A percentile compares a stretch with the other conserved stretches of the same genome.
These are phyloP conservation scores for Fremontodendron californicum DNA, from an alignment of 345 rosid species.

Conservation along the genomic window DNA sequence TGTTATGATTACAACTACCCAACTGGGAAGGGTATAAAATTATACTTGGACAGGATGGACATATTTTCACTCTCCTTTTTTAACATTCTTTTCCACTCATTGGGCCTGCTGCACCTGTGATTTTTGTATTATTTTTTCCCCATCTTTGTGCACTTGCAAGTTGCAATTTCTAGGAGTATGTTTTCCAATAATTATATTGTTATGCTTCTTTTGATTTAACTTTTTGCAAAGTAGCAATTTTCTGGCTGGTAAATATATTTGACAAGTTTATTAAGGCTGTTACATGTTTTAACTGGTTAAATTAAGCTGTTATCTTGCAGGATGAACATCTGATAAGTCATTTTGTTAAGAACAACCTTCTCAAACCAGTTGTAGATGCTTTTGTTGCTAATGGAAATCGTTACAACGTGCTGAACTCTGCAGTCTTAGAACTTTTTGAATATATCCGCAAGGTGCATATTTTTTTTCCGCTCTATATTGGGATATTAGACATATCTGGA, in stretches of 20 bases:
- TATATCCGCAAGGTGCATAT: slow-evolving; percentile 74
- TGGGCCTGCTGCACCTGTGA: background rate
- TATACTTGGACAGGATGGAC: background rate
- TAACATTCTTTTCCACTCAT: background rate
- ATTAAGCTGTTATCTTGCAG: slow-evolving; percentile 33
- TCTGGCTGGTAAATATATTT: background rate
- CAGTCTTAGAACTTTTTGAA: slow-evolving; percentile 88
- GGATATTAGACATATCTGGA: slow-evolving; percentile 12
- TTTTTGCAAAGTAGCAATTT: background rate
- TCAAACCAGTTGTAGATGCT: slow-evolving; percentile 79
- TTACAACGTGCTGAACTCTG: slow-evolving; percentile 86
- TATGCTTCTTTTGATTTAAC: background rate
- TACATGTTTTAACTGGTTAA: background rate
- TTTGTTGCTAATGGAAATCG: slow-evolving; percentile 86
- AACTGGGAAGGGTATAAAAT: background rate
- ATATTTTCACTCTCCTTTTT: background rate
- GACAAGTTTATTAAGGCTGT: background rate
- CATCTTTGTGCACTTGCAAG: background rate
- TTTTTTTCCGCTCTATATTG: slow-evolving; percentile 12
- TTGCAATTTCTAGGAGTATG: background rate
- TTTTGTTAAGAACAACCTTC: slow-evolving; percentile 78
- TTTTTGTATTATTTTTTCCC: background rate
- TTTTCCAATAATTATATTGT: background rate
- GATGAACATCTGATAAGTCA: slow-evolving; percentile 81
- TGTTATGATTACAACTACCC: background rate